A percentile compares a stretch with the other conserved stretches of the same genome.
Conservation (phyloP, 352 stramenopile species). For the Elongisporangium anandrum region DNA sequence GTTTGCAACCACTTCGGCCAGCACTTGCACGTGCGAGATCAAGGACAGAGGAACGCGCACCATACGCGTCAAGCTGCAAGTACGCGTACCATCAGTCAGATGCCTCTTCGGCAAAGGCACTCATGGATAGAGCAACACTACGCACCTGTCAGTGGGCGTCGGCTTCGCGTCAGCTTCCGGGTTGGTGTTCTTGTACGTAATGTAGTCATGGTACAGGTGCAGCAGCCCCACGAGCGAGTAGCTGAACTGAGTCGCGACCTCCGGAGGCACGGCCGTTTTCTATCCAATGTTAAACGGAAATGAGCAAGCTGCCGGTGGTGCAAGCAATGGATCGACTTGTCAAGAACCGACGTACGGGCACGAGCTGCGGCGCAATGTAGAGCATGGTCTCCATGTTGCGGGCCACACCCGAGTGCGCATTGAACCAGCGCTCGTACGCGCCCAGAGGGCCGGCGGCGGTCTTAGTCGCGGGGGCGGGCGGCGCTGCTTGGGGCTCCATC, state of each 20-base stretch:
- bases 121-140: too few relatives aligned
- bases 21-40: slow-evolving; percentile 75
- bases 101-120: too few relatives aligned
- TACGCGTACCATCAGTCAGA: not conserved
- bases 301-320: not conserved
- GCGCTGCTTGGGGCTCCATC: not conserved
- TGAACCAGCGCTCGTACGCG: slow-evolving; percentile 68
- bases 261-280: slow-evolving; percentile 52
- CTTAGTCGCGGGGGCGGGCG: not conserved
- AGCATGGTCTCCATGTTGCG: slow-evolving; percentile 77
- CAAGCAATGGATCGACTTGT: not conserved
- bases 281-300: slow-evolving; percentile 8
- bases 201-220: slow-evolving; percentile 79
- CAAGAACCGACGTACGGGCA: slow-evolving; percentile 36
- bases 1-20: slow-evolving; percentile 69
- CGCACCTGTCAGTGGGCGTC: slow-evolving; percentile 22
- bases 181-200: slow-evolving; percentile 58
- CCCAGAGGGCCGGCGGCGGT: slow-evolving; percentile 13
- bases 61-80: slow-evolving; percentile 42
- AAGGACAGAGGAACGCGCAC: slow-evolving; percentile 71
- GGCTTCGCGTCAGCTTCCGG: slow-evolving; percentile 6
- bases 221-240: slow-evolving; percentile 77
- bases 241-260: slow-evolving; percentile 66
- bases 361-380: slow-evolving; percentile 74
- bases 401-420: slow-evolving; percentile 45